A percentile compares a stretch with the other conserved stretches of the same genome.
Conservation (phyloP, 305 asterid species). For the Coffea humblotiana region DNA sequence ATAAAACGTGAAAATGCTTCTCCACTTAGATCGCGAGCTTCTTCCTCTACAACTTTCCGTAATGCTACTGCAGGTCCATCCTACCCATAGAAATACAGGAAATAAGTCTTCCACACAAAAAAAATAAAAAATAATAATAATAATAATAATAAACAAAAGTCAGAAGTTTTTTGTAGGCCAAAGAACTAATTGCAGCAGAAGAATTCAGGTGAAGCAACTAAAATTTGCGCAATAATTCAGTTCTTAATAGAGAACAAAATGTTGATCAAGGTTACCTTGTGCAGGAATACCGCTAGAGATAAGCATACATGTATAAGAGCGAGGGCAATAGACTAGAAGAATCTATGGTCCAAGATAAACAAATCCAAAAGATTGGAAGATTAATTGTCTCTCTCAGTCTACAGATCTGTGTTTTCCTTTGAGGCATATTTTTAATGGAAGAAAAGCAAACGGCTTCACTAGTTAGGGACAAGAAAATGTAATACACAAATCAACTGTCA, state of each 20-base stretch:
- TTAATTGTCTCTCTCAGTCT: neutral
- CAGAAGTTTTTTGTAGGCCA: neutral
- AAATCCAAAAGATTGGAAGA: neutral
- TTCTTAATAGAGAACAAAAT: neutral
- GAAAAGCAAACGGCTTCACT: neutral
- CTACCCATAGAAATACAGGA: constrained; percentile 35
- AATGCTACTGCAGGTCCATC: constrained; percentile 80
- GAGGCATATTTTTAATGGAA: neutral
- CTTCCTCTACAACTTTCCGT: constrained; percentile 83
- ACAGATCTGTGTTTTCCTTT: neutral
- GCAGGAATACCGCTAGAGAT: neutral
- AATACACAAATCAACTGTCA: neutral
- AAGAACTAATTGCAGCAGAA: neutral
- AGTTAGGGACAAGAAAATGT: neutral
- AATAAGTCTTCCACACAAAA: neutral
- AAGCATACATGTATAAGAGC: neutral
- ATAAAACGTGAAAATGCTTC: constrained; percentile 84
- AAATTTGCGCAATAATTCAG: neutral
- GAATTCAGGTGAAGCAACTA: neutral
- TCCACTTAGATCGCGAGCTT: constrained; percentile 80
- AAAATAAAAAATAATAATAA: neutral
- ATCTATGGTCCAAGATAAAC: neutral
- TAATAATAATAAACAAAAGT: no score
- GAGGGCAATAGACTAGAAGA: neutral
- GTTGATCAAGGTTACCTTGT: neutral